Base-by-base conservation (phyloP, 2,329 filamentous ascomycete genomes). In the Tricladium varicosporioides region DNA sequence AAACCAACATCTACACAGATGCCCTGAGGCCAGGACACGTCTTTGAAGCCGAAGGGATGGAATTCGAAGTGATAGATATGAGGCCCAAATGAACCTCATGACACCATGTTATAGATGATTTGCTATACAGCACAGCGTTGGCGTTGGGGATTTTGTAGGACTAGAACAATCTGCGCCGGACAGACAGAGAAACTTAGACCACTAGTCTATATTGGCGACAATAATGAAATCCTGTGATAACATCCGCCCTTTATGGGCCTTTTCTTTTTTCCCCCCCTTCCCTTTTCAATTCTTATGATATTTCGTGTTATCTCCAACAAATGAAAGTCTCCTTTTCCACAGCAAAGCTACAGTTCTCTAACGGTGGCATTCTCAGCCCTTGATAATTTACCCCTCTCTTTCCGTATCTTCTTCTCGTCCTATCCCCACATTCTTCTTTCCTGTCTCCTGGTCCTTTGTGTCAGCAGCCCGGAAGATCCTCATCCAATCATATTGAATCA, bases 1-100 rank as follows among this genome's bases (percentile, higher is more conserved):
- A 70, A 55, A 40, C 57, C 1, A 70, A 73, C 27, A 64, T 75
- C 18, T 75, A 75, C 53, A 74, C 72, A 0, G 71, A 75, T 69
- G 73, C 73, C 27, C 58, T 80, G 54, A 73, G 76, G 58, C 79
- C 80, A 13, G 82, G 81, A 0, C 82, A 85, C 70, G 82, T 85
- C 2, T 78, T 78, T n/a, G 80, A 84, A 63, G 70, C 78, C n/a
- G 71, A 74, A n/a, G 77, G 80, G 2, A 70, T 83, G 63, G 75
- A 78, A 56, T 86, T 88, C 68, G 80, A 88, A 67, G 79, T 87
- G 40, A 83, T 88, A 47, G 87, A 91, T 73, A 74, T 89, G 71
- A 73, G 80, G 44, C 66, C 69, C n/a, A 47, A 57, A n/a, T 48
- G 40, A 52, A 31, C 31, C 19, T 16, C 32, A 14, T 11, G 44